Conservation (phyloP, 2,329 filamentous ascomycete species). For the Ascochyta lentis region DNA sequence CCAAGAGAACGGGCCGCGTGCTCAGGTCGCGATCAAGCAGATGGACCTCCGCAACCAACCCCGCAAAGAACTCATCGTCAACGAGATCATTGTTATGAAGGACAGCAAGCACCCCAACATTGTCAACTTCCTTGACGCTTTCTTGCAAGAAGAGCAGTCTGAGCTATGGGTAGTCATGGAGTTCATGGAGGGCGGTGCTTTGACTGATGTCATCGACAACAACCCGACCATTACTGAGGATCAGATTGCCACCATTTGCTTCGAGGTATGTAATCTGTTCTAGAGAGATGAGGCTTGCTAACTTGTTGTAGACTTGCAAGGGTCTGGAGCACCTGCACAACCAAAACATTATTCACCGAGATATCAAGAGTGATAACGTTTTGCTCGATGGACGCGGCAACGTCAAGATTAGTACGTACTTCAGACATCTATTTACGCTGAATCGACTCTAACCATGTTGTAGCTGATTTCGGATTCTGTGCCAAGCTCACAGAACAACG, state of each 20-base stretch:
- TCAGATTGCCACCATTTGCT: constrained; percentile 96
- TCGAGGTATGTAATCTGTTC: constrained; percentile 71
- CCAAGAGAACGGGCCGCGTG: constrained; percentile 77
- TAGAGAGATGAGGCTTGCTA: constrained; percentile 23
- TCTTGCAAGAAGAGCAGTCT: constrained; percentile 89
- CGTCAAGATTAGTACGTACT: constrained; percentile 89
- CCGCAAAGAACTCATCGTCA: constrained; percentile 96
- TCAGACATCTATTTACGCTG: background rate
- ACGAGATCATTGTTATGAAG: constrained; percentile 99
- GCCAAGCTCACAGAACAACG: constrained; percentile 97
- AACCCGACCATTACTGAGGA: constrained; percentile 93
- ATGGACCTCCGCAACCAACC: constrained; percentile 99
- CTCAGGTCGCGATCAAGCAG: constrained; percentile 98
- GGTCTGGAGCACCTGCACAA: constrained; percentile 92
- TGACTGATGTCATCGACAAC: constrained; percentile 99
- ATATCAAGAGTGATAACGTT: constrained; percentile 99
- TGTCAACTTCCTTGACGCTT: constrained; percentile 97
- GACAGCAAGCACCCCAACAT: constrained; percentile 98
- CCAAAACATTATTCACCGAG: constrained; percentile 97
- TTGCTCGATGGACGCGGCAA: constrained; percentile 91
- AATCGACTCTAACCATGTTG: constrained; percentile 12
- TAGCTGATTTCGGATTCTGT: constrained; percentile 98
- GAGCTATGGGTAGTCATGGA: constrained; percentile 99
- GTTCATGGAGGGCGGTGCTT: constrained; percentile 97
- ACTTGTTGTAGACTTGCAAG: constrained; percentile 77